Conservation (phyloP, 495 filamentous ascomycete genomes). For the Bathelium albidoporum region DNA sequence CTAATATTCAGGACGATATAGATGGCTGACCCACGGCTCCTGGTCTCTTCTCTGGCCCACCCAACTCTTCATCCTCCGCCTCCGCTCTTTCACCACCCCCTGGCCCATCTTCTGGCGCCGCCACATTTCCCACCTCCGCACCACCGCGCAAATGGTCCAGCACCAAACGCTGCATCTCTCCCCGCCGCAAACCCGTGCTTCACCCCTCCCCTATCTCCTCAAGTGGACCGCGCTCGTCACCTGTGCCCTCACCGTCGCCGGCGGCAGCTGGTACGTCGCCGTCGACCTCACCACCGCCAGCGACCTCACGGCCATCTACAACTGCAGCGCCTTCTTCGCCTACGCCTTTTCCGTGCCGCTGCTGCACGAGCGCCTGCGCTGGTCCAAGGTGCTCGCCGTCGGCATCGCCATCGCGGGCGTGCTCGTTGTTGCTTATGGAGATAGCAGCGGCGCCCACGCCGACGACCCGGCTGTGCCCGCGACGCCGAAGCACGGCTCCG, state of each 20-base stretch:
- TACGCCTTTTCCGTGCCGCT: slow-evolving; percentile 90
- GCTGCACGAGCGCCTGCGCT: slow-evolving; percentile 67
- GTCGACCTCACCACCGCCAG: slow-evolving; percentile 84
- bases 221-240: slow-evolving; percentile 73
- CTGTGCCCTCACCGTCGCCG: slow-evolving; percentile 77
- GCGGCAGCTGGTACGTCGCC: slow-evolving; percentile 90
- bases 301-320: slow-evolving; percentile 96
- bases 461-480: background rate
- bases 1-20: slow-evolving; percentile 23
- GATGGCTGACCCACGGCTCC: slow-evolving; percentile 86
- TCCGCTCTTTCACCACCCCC: slow-evolving; percentile 58
- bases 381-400: slow-evolving; percentile 76
- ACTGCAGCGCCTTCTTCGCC: slow-evolving; percentile 97
- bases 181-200: slow-evolving; percentile 36
- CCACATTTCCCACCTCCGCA: slow-evolving; percentile 61
- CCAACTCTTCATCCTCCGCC: slow-evolving; percentile 68
- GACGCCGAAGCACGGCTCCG: slow-evolving; percentile 39
- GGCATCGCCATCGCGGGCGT: slow-evolving; percentile 79
- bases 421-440: slow-evolving; percentile 85
- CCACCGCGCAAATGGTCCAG: slow-evolving; percentile 80
- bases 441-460: slow-evolving; percentile 27
- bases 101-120: slow-evolving; percentile 84
- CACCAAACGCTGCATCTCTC: slow-evolving; percentile 51
- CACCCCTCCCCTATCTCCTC: slow-evolving; percentile 63
- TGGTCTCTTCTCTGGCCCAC: slow-evolving; percentile 82